A percentile compares a stretch with the other conserved stretches of the same genome.
phyloP scores from a whole-genome alignment of 148 eudicot genomes.

The Vaccinium corymbosum region DNA sequence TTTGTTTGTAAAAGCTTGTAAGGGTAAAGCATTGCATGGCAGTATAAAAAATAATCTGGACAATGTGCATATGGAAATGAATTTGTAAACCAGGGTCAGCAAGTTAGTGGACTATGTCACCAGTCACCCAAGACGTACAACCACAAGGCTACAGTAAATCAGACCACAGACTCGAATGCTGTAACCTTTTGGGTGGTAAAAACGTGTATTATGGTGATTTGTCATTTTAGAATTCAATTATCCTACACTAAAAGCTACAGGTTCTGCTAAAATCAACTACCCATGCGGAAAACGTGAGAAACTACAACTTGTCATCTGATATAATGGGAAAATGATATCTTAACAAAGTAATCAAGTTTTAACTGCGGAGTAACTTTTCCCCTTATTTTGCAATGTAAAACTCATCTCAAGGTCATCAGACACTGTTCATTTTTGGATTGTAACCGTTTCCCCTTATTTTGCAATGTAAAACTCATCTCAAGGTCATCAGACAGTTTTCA shows the following conservation, averaged over 20 bases:
- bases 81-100: constrained; percentile 3
- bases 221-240: neutral
- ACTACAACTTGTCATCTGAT: neutral
- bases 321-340: neutral
- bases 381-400: neutral
- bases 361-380: neutral
- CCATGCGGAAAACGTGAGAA: neutral
- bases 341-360: neutral
- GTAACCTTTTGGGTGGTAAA: neutral
- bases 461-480: neutral
- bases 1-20: neutral
- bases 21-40: neutral
- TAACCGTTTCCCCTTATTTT: neutral
- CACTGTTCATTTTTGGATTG: neutral
- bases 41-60: neutral
- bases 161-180: neutral
- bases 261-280: constrained; percentile 1
- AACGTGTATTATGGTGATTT: neutral
- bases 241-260: neutral
- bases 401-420: neutral
- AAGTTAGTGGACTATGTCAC: constrained; percentile 2
- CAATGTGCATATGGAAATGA: neutral
- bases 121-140: neutral
- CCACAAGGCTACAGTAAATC: neutral
- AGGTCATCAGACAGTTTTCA: neutral